Conservation (phyloP, 2,329 filamentous ascomycete genomes). For the Ascomycota sp. region DNA sequence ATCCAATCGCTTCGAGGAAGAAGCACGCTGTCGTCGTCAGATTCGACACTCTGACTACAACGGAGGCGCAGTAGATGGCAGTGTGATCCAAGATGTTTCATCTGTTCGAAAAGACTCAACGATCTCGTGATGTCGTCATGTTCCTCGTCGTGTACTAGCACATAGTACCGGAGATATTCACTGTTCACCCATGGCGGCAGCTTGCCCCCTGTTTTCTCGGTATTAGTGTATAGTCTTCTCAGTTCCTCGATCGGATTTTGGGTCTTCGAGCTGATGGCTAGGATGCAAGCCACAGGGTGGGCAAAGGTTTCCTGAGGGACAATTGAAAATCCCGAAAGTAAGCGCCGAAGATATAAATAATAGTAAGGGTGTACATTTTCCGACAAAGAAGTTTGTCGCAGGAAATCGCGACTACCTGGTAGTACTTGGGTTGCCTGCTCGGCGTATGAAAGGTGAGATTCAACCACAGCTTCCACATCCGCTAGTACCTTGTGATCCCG, state of each 20-base stretch:
- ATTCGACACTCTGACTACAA: conserved; percentile 64
- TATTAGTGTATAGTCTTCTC: conserved; percentile 60
- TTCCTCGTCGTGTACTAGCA: conserved; percentile 90
- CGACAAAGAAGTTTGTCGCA: conserved; percentile 19
- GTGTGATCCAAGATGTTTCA: conserved; percentile 94
- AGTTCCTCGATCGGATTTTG: conserved; percentile 67
- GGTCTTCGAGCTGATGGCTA: conserved; percentile 83
- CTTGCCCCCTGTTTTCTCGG: conserved; percentile 50
- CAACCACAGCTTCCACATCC: conserved; percentile 60
- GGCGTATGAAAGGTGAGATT: conserved; percentile 54
- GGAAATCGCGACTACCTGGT: conserved; percentile 15
- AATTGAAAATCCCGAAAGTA: conserved; percentile 59
- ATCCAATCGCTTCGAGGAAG: conserved; percentile 75
- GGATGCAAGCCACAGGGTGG: conserved; percentile 82
- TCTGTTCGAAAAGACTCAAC: conserved; percentile 81
- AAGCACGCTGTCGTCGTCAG: conserved; percentile 73
- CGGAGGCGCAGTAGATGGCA: conserved; percentile 77
- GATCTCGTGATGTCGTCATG: conserved; percentile 78
- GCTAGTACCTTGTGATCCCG: conserved; percentile 19
- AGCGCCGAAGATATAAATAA: conserved; percentile 57
- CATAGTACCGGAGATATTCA: conserved; percentile 87
- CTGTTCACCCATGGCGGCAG: conserved; percentile 72
- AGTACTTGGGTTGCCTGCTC: conserved; percentile 31
- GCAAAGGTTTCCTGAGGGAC: conserved; percentile 79
- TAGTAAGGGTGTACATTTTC: conserved; percentile 56